Base-by-base conservation (phyloP, 257 asterid genomes). In the Solanum tacnaense region DNA sequence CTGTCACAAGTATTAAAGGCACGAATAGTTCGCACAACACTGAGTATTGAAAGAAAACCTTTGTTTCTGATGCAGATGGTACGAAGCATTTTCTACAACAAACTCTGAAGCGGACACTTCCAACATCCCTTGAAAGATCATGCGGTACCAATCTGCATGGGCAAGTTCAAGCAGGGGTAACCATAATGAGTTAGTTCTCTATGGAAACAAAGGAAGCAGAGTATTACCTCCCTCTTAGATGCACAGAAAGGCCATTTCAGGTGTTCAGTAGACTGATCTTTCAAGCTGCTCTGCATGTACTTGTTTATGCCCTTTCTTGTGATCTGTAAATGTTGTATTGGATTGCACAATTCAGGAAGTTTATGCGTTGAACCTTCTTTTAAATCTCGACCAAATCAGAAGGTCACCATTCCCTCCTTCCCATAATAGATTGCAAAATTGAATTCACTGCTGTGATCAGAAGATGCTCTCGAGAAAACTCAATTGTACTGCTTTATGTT, bases 261-360 rank as follows among this genome's bases (percentile, higher is more conserved):
- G 95, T 36, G 82, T 84, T 73, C 88, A 91, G 27, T 90, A 91
- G 98, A 87, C 92, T 92, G 75, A 95, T 97, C 91, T 94, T 90
- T 84, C 98, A 94, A 93, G 99, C 98, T 88, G 99, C 98, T 92
- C 91, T 97, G 86, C 96, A 97, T 98, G 99, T 96, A 90, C 87
- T 23, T 88, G 38, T 91, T 36, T 15, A 67, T 81, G 38, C 89
- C 65, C 84, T 58, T 85, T 87, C 52, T 62, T 67, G 25, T 71
- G 25, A 86, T 34, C 11, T 86, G 32, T 29, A n/a, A 38, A 12
- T 36, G 29, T 72, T 62, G 32, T 88, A 52, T 49, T 58, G 87
- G 73, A 41, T 81, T 31, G 72, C 35, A 27, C 68, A 25, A 31
- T 62, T 36, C 38, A 73, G 56, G 46, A 72, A 38, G 23, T 32